Conservation (phyloP, 179 eudicot genomes). For the Amaranthus tricolor region DNA sequence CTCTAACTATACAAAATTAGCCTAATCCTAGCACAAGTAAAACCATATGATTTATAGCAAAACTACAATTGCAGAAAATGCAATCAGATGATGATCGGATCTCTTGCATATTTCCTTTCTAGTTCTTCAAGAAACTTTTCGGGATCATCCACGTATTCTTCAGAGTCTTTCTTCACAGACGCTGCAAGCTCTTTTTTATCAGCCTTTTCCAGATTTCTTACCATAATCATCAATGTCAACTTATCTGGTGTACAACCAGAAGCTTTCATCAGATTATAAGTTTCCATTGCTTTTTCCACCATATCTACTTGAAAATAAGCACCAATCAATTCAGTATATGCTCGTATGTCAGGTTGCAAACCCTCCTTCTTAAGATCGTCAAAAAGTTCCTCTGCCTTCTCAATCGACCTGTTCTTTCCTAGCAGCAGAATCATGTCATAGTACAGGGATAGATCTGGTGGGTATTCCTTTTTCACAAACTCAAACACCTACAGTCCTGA, state of each 20-base stretch:
- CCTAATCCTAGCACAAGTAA: slow-evolving; percentile 6
- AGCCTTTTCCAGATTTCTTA: slow-evolving; percentile 56
- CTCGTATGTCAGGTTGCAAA: slow-evolving; percentile 56
- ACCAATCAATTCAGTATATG: slow-evolving; percentile 69
- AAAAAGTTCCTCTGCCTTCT: slow-evolving; percentile 52
- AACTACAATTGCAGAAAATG: not conserved
- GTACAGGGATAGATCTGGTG: slow-evolving; percentile 44
- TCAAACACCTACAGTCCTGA: slow-evolving; percentile 61
- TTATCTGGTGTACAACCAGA: slow-evolving; percentile 65
- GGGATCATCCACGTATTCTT: slow-evolving; percentile 50
- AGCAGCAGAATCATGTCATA: slow-evolving; percentile 57
- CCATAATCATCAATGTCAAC: slow-evolving; percentile 56
- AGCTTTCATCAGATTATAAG: slow-evolving; percentile 53
- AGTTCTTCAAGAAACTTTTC: slow-evolving; percentile 55
- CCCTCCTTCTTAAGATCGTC: slow-evolving; percentile 55
- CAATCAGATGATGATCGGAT: slow-evolving; percentile 16
- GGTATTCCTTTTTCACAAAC: slow-evolving; percentile 57
- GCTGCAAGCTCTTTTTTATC: slow-evolving; percentile 56
- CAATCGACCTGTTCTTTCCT: slow-evolving; percentile 57
- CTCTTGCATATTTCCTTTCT: slow-evolving; percentile 39
- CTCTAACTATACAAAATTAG: not conserved
- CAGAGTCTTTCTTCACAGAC: slow-evolving; percentile 50
- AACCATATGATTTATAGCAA: not conserved
- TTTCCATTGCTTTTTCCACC: slow-evolving; percentile 62
- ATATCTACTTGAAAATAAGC: slow-evolving; percentile 53